Conservation (phyloP, 2,329 filamentous ascomycete species). For the Lasiodiplodia gonubiensis region DNA sequence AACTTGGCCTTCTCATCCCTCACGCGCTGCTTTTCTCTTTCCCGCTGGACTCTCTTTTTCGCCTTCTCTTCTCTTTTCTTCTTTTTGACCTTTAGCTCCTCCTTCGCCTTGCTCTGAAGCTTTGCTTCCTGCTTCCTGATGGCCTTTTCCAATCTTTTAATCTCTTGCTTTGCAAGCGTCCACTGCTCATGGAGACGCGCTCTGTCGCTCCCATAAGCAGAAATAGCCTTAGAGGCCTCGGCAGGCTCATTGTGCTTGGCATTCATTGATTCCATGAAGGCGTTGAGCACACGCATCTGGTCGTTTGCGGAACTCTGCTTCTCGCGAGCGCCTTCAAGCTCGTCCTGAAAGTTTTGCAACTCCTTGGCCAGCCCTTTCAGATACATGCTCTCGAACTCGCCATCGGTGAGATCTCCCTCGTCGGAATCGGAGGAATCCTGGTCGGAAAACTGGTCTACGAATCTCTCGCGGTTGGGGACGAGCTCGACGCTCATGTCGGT, state of each 20-base stretch:
- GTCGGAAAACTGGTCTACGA: slow-evolving; percentile 59
- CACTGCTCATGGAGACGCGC: slow-evolving; percentile 35
- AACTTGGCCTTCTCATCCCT: slow-evolving; percentile 45
- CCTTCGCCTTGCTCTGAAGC: not conserved
- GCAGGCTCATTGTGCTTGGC: slow-evolving; percentile 39
- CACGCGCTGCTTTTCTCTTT: slow-evolving; percentile 37
- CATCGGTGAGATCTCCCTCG: slow-evolving; percentile 43
- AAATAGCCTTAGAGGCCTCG: slow-evolving; percentile 44
- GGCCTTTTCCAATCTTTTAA: slow-evolving; percentile 37
- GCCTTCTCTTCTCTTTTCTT: slow-evolving; percentile 35
- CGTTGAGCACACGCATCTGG: slow-evolving; percentile 42
- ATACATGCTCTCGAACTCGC: slow-evolving; percentile 56
- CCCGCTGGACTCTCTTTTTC: slow-evolving; percentile 36
- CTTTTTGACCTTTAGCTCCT: slow-evolving; percentile 1
- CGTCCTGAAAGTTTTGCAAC: slow-evolving; percentile 33
- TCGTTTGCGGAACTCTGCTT: slow-evolving; percentile 34
- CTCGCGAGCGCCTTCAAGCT: slow-evolving; percentile 35
- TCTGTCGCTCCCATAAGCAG: slow-evolving; percentile 43
- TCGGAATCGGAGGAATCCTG: slow-evolving; percentile 41
- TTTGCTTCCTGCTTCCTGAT: slow-evolving; percentile 29
- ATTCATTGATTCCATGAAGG: slow-evolving; percentile 42
- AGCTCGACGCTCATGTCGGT: slow-evolving; percentile 67
- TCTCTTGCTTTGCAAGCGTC: slow-evolving; percentile 35
- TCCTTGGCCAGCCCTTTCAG: slow-evolving; percentile 42
- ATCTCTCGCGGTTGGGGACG: slow-evolving; percentile 61